Base-by-base conservation (phyloP, 164 flowering plant species). In the Liquidambar formosana region DNA sequence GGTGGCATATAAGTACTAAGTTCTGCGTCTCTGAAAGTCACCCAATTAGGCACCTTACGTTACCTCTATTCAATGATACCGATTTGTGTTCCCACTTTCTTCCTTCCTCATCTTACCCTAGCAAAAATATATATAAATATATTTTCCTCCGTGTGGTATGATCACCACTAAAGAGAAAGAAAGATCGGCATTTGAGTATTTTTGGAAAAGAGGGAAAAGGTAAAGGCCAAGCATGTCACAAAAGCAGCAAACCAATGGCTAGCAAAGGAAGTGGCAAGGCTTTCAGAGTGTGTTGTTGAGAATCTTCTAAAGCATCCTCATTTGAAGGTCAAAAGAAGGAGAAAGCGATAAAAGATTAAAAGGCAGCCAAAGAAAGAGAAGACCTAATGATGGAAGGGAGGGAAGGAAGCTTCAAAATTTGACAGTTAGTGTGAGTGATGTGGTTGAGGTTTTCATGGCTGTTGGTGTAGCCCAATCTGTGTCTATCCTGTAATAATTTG, bases 401-500 rank as follows among this genome's bases (percentile, higher is more conserved):
- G 28, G 72, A 60, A 69, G 65, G 44, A 44, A 54, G 66, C 26
- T 54, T 44, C 61, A 51, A 53, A 52, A 1, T 51, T 70, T 63
- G 66, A 53, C 61, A 70, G 61, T 44, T 54, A 41, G 27, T 62
- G 66, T 38, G 48, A 21, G 43, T 58, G 57, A 44, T 44, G 46
- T 44, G 46, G n/a, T n/a, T n/a, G n/a, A n/a, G n/a, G n/a, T 2
- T 33, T 33, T 33, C 41, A 6, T 33, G 41, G 41, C 41, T 33
- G 41, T 33, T 2, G 2, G 6, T 33, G 6, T 33, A 6, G 41
- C 41, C 41, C 41, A 33, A 33, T 33, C 41, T 33, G 41, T 33
- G 41, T 82, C 60, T 68, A 82, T 65, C 86, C 84, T 0, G 81
- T 83, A 41, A 82, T 70, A 87, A 83, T 33, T 33, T 33, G 41